Percentiles rank a stretch among this genome's conserved stretches.
Evolutionary conservation across 768 basidiomycete genomes (phyloP).

Genomic region (Boletus bicolor): DNA sequence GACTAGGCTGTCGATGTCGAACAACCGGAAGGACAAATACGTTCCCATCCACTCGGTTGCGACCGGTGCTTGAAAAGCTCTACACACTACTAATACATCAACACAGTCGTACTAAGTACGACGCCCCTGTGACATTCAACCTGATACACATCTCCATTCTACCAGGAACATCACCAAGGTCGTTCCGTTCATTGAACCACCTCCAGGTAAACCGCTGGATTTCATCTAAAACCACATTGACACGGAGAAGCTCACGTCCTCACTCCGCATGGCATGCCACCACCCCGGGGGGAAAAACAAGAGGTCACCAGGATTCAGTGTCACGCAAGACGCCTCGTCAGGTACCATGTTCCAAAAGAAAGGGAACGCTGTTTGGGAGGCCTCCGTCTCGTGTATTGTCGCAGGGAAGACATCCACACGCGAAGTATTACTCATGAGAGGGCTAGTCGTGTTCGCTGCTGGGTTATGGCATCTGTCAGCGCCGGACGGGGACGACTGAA

Average conservation of each 20-base stretch:
- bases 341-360: conserved; percentile 56
- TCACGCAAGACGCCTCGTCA: conserved; percentile 56
- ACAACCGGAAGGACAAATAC: conserved; percentile 8
- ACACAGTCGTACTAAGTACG: not conserved
- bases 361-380: conserved; percentile 35
- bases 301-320: conserved; percentile 78
- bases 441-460: conserved; percentile 37
- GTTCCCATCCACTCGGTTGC: conserved; percentile 29
- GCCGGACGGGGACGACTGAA: conserved; percentile 22
- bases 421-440: conserved; percentile 78
- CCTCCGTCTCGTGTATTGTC: conserved; percentile 21
- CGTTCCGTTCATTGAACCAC: conserved; percentile 6
- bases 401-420: conserved; percentile 71
- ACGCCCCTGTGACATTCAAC: not conserved
- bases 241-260: conserved; percentile 78
- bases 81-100: conserved; percentile 11
- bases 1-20: conserved; percentile 17
- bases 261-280: conserved; percentile 93
- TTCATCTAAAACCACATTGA: conserved; percentile 83
- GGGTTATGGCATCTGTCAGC: conserved; percentile 33
- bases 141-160: conserved; percentile 2
- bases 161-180: conserved; percentile 8
- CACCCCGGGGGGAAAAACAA: conserved; percentile 89
- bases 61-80: conserved; percentile 26
- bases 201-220: conserved; percentile 23